Evolutionary conservation across 2,329 filamentous ascomycete genomes (phyloP).

Genomic region (Paraphaeosphaeria sporulosa): DNA sequence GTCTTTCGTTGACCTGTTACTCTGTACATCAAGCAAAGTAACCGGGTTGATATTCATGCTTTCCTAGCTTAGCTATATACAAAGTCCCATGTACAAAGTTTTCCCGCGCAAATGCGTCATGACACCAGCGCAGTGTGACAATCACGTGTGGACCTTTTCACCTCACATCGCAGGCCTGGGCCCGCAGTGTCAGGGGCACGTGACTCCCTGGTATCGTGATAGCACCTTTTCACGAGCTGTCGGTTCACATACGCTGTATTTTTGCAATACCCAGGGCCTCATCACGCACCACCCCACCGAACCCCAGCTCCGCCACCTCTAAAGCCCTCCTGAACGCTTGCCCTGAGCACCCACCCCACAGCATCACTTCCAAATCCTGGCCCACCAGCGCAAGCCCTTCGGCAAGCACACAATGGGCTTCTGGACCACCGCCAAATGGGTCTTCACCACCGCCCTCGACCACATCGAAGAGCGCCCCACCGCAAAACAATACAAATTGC

Average conservation of each 20-base stretch:
- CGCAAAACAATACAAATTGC: background rate
- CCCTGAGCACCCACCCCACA: background rate
- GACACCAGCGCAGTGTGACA: background rate
- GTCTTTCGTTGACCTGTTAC: too few relatives aligned
- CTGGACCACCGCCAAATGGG: background rate
- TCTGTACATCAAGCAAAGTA: too few relatives aligned
- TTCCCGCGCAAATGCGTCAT: too few relatives aligned
- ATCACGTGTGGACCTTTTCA: background rate
- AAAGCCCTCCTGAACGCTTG: background rate
- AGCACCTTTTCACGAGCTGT: background rate
- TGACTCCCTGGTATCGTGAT: background rate
- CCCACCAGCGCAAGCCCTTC: background rate
- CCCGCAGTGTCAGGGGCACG: background rate
- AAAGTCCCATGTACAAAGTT: too few relatives aligned
- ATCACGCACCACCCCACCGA: background rate
- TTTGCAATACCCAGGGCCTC: background rate
- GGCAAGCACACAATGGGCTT: background rate
- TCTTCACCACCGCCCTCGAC: background rate
- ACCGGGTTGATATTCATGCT: too few relatives aligned
- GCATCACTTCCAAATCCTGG: background rate
- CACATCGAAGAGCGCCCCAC: background rate
- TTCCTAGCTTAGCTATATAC: too few relatives aligned
- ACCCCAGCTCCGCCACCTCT: background rate
- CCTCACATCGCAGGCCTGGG: background rate
- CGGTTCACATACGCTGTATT: background rate